These are phyloP conservation scores for Phaeosphaeria sp. DNA, from an alignment of 2,329 filamentous ascomycete species.

Conservation along the genomic window DNA sequence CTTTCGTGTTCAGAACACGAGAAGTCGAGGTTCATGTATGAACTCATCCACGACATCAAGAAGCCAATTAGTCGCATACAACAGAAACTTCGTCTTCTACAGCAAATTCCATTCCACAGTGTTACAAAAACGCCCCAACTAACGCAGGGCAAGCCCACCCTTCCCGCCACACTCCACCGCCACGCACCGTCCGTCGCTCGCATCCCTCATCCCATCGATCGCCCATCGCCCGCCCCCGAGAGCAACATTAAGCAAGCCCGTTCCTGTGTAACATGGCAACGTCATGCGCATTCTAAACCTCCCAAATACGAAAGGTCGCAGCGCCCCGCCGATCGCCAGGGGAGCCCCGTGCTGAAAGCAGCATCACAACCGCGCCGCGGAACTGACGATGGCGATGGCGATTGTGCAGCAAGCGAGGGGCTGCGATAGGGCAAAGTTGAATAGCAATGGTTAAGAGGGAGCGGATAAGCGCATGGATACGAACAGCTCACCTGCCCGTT, in stretches of 20 bases:
- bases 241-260: neutral
- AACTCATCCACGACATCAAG: too few relatives aligned
- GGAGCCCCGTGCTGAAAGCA: neutral
- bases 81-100: neutral
- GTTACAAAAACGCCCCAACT: neutral
- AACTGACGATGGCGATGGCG: neutral
- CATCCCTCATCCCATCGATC: neutral
- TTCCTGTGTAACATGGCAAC: slow-evolving; percentile 7
- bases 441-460: slow-evolving; percentile 7
- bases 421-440: neutral
- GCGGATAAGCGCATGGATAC: slow-evolving; percentile 16
- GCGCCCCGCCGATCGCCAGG: slow-evolving; percentile 13
- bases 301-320: slow-evolving; percentile 1
- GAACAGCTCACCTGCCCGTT: neutral
- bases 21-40: too few relatives aligned
- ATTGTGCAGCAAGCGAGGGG: neutral
- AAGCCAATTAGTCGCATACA: too few relatives aligned
- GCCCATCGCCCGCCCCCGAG: neutral
- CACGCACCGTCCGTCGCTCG: neutral
- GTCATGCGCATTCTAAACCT: slow-evolving; percentile 16
- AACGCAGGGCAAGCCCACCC: neutral
- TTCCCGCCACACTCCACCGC: neutral
- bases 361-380: slow-evolving; percentile 5
- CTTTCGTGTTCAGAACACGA: too few relatives aligned
- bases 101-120: neutral